These are phyloP conservation scores for Penicillium atrosanguineum DNA, from an alignment of 495 filamentous ascomycete species.

Conservation along the genomic window DNA sequence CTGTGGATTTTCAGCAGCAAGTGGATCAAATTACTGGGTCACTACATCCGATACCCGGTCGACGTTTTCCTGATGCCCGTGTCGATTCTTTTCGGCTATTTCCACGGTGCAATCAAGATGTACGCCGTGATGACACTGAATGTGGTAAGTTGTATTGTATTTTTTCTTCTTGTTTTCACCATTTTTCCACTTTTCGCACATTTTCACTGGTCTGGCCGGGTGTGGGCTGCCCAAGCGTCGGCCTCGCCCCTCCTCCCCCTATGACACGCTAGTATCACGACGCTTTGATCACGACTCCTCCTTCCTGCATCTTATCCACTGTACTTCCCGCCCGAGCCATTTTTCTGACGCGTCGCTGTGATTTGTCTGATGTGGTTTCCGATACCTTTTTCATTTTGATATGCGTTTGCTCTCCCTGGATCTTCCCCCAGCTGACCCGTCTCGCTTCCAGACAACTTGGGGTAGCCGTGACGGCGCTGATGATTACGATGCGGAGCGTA, in stretches of 20 bases:
- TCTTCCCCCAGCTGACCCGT: slow-evolving; percentile 13
- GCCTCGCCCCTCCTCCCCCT: slow-evolving; percentile 12
- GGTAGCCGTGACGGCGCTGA: slow-evolving; percentile 59
- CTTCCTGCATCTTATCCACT: slow-evolving; percentile 24
- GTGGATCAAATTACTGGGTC: slow-evolving; percentile 70
- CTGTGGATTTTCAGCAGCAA: slow-evolving; percentile 70
- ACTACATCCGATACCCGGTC: slow-evolving; percentile 67
- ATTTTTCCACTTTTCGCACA: slow-evolving; percentile 8
- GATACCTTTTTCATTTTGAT: background rate
- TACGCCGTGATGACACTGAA: slow-evolving; percentile 69
- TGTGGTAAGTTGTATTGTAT: slow-evolving; percentile 52
- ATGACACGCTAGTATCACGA: slow-evolving; percentile 20
- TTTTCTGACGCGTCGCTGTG: background rate
- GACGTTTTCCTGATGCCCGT: slow-evolving; percentile 68
- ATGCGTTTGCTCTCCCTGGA: background rate
- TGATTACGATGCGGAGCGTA: slow-evolving; percentile 54
- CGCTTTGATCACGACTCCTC: slow-evolving; percentile 31
- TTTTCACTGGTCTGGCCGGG: slow-evolving; percentile 1
- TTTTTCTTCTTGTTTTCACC: slow-evolving; percentile 9
- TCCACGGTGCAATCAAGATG: slow-evolving; percentile 75
- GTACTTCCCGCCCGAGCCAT: slow-evolving; percentile 13
- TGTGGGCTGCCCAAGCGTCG: slow-evolving; percentile 9
- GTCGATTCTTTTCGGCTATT: slow-evolving; percentile 75
- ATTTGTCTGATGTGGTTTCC: background rate
- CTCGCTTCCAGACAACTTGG: slow-evolving; percentile 50